Percentiles rank a stretch among this genome's conserved stretches.
These are phyloP conservation scores for Plasmodium gonderi DNA, from an alignment of 169 alveolate species.

Conservation along the genomic window DNA sequence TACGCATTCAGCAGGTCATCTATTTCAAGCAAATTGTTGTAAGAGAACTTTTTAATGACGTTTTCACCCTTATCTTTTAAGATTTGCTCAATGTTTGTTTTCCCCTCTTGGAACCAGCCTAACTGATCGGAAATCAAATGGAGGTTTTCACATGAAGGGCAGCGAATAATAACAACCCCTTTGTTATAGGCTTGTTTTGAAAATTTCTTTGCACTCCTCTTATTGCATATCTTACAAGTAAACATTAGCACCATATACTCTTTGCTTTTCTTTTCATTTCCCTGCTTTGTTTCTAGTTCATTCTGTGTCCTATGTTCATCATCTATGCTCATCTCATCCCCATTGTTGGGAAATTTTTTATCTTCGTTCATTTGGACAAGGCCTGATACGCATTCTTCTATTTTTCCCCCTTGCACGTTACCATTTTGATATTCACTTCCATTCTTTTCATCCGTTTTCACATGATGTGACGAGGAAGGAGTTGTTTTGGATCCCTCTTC, in stretches of 20 bases:
- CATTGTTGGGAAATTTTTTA: neutral
- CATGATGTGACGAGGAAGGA: neutral
- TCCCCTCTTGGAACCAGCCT: conserved; percentile 85
- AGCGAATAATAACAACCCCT: conserved; percentile 82
- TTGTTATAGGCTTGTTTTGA: conserved; percentile 82
- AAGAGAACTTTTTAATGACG: conserved; percentile 73
- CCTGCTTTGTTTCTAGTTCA: neutral
- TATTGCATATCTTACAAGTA: conserved; percentile 82
- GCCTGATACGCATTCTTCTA: neutral
- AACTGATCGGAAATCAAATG: conserved; percentile 83
- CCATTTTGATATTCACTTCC: neutral
- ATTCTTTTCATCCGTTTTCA: neutral
- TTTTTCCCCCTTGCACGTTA: neutral
- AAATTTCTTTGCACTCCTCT: conserved; percentile 79
- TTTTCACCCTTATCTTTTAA: conserved; percentile 75
- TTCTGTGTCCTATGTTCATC: neutral
- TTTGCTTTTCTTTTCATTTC: neutral
- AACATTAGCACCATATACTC: conserved; percentile 73
- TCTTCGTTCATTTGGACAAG: neutral
- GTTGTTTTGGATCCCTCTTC: neutral
- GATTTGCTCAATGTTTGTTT: conserved; percentile 81
- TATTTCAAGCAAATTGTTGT: conserved; percentile 46
- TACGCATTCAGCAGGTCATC: conserved; percentile 62
- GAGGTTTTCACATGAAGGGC: conserved; percentile 81
- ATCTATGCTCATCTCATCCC: neutral